Evolutionary conservation across 2,329 filamentous ascomycete genomes (phyloP), one percentile per base, ranked within the genome.

Genomic region (Penicillium italicum): DNA sequence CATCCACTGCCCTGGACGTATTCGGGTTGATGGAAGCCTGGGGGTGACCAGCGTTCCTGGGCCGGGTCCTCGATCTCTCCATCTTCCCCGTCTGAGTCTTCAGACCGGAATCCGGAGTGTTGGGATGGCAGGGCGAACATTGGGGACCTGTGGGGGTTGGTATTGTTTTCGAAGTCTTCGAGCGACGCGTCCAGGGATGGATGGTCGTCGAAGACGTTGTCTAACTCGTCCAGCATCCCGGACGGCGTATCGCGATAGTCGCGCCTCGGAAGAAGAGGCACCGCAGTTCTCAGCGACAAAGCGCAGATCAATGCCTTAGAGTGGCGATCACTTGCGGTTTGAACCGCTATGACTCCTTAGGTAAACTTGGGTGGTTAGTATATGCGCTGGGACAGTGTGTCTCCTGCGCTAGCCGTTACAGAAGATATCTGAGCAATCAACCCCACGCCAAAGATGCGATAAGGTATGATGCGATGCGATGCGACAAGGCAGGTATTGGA

Each of bases 41-140:
- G 86, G 38, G 86, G 86, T 50, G 83, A 85, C 83, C 84, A 88
- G 31, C 82, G 83, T 46, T 80, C 79, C 33, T 66, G 58, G 5
- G 62, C 62, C 36, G 69, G 68, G 28, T 74, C 74, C 36, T 71
- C 72, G 30, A 72, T 60, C 52, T 74, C 67, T 53, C 66, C 62
- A 28, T 81, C 79, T 42, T 74, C 67, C 51, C 67, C 61, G 28
- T 81, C 79, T 45, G 81, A 76, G 34, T 77, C 74, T 48, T 76
- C 76, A 16, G 78, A 85, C 62, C 82, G 80, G 76, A 87, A 87
- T 66, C 81, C 84, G 37, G 84, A 87, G 70, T 86, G 83, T 62
- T 84, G 81, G 47, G 81, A 84, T 16, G 81, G 81, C 53, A 82
- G 63, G 22, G 79, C 78, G 57, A 83, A 82, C 50, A 80, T 69